phyloP scores from a whole-genome alignment of 2,329 filamentous ascomycete genomes.

The Penicillium sp. region DNA sequence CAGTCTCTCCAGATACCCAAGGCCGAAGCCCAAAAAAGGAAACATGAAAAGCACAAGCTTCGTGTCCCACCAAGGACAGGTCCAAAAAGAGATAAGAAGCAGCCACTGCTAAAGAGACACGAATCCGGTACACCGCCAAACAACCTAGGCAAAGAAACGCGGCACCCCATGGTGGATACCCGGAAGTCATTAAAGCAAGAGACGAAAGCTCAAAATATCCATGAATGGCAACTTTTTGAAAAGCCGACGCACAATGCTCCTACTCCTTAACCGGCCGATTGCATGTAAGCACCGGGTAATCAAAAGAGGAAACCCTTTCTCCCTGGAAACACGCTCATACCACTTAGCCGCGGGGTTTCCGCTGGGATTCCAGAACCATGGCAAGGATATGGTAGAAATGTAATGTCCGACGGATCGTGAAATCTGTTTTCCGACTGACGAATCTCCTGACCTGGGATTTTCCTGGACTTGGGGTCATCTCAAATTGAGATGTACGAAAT shows the following conservation, averaged over 20 bases:
- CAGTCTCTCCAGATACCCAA: constrained; percentile 26
- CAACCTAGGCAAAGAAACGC: constrained; percentile 15
- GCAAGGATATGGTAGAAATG: constrained; percentile 3
- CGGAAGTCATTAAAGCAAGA: constrained; percentile 18
- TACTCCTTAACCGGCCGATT: constrained; percentile 22
- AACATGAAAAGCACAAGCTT: constrained; percentile 21
- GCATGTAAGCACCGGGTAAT: constrained; percentile 18
- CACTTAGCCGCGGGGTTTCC: constrained; percentile 3
- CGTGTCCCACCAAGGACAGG: constrained; percentile 19
- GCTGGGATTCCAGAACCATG: constrained; percentile 7
- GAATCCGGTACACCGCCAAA: constrained; percentile 17
- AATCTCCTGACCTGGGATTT: constrained; percentile 1
- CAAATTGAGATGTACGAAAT: not conserved
- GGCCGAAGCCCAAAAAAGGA: constrained; percentile 23
- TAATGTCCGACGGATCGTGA: constrained; percentile 9
- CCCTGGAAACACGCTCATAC: not conserved
- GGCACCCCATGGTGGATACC: constrained; percentile 16
- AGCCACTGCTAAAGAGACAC: constrained; percentile 3
- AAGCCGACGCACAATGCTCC: constrained; percentile 19
- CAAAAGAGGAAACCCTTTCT: constrained; percentile 8
- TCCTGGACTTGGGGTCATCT: constrained; percentile 1
- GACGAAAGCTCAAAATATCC: constrained; percentile 10
- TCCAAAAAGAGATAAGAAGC: constrained; percentile 13
- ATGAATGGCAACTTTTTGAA: constrained; percentile 31
- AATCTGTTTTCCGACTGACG: not conserved